phyloP scores from a whole-genome alignment of 169 alveolate species.

The Amoebophrya sp. region DNA sequence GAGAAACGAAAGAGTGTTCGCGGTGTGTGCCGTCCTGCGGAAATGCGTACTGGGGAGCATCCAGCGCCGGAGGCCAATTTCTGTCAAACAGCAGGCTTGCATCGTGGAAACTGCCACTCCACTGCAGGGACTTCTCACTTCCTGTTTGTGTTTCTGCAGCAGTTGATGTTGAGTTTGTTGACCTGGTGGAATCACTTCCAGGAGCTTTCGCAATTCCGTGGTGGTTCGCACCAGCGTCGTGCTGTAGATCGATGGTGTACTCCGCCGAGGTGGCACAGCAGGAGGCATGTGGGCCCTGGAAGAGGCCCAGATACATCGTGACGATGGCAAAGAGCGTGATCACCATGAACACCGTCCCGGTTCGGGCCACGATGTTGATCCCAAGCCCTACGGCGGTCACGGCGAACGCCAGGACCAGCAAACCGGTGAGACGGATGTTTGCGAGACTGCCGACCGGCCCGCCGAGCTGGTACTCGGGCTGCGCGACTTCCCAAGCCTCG shows the following conservation, averaged over 20 bases:
- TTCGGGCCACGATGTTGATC: conserved; percentile 51
- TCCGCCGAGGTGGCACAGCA: conserved; percentile 35
- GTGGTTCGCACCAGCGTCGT: neutral
- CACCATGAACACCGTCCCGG: conserved; percentile 50
- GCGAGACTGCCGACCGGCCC: conserved; percentile 34
- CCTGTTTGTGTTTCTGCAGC: neutral
- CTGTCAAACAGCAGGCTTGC: too few species aligned
- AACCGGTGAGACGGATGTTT: conserved; percentile 53
- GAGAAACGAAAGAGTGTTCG: conserved; percentile 47
- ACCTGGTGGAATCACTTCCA: neutral
- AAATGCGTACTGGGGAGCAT: conserved; percentile 44
- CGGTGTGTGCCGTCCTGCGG: conserved; percentile 44
- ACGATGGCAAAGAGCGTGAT: conserved; percentile 52
- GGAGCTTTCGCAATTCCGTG: neutral
- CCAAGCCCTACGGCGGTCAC: conserved; percentile 50
- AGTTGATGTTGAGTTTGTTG: neutral
- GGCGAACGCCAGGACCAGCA: conserved; percentile 50
- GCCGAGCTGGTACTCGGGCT: conserved; percentile 42
- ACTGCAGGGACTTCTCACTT: too few species aligned
- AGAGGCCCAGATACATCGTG: conserved; percentile 52
- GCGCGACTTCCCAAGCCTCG: conserved; percentile 56
- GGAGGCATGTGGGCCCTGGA: conserved; percentile 37
- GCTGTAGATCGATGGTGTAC: neutral
- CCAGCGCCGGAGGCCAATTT: conserved; percentile 40
- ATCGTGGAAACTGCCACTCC: too few species aligned